phyloP scores from a whole-genome alignment of 768 basidiomycete genomes.

The Scleroderma bovista region DNA sequence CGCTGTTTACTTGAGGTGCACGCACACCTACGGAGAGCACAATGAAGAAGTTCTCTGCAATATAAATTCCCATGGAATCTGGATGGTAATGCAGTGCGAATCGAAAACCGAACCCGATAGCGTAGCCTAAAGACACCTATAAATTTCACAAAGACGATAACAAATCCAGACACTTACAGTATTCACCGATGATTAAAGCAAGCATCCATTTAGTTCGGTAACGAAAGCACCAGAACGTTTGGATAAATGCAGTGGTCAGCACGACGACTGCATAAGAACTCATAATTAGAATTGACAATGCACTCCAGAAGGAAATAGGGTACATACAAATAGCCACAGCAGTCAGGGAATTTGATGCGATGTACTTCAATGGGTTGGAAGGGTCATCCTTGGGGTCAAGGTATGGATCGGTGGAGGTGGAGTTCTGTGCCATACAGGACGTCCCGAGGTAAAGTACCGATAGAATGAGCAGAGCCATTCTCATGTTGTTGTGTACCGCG shows the following conservation, averaged over 20 bases:
- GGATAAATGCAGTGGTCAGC: slow-evolving; percentile 36
- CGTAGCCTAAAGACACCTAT: slow-evolving; percentile 44
- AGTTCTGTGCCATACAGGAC: background rate
- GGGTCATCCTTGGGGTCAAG: slow-evolving; percentile 47
- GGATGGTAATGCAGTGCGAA: slow-evolving; percentile 51
- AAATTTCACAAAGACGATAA: background rate
- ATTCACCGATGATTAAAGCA: slow-evolving; percentile 55
- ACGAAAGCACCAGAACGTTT: slow-evolving; percentile 38
- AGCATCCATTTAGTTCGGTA: slow-evolving; percentile 56
- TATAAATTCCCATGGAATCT: slow-evolving; percentile 48
- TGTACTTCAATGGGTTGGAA: slow-evolving; percentile 51
- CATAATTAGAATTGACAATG: too few relatives aligned
- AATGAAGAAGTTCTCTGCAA: slow-evolving; percentile 53
- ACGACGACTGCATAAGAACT: slow-evolving; percentile 21
- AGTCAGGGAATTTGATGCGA: slow-evolving; percentile 48
- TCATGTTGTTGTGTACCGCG: background rate
- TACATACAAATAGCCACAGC: slow-evolving; percentile 43
- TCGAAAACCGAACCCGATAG: slow-evolving; percentile 49
- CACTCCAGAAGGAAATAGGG: background rate
- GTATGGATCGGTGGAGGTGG: background rate
- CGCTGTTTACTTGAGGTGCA: slow-evolving; percentile 16
- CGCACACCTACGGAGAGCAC: slow-evolving; percentile 42
- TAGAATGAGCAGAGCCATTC: background rate
- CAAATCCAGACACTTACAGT: slow-evolving; percentile 34
- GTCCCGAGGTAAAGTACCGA: background rate